A percentile compares a stretch with the other conserved stretches of the same genome.
Conservation (phyloP, 129 eudicot genomes). For the Escallonia rubra region DNA sequence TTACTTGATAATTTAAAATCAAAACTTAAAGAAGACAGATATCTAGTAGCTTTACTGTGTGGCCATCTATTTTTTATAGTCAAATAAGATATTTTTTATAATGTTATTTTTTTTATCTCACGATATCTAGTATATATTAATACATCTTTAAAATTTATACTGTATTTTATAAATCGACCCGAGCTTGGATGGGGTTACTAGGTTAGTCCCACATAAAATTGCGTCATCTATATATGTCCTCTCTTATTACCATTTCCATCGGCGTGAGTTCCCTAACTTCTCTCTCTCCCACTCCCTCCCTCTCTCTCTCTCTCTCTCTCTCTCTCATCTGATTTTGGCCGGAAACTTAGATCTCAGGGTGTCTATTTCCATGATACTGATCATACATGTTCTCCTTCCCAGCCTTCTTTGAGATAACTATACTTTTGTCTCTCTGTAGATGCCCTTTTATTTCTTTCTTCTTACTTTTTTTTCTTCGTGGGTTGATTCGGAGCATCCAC, state of each 20-base stretch:
- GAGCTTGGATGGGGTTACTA: no score
- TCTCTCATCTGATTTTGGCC: not conserved
- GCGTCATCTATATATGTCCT: not conserved
- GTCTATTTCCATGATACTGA: not conserved
- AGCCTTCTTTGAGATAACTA: not conserved
- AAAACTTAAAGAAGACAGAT: no score
- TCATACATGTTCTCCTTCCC: not conserved
- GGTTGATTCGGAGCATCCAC: no score
- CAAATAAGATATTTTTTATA: no score
- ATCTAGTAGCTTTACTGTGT: no score
- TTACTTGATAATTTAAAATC: no score
- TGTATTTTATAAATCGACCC: no score
- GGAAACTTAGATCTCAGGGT: not conserved
- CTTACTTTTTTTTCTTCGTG: not conserved
- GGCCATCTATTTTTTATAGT: no score
- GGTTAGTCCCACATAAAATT: no score
- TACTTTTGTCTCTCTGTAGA: not conserved
- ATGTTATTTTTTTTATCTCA: no score
- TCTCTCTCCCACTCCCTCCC: not conserved
- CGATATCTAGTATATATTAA: no score
- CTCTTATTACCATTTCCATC: not conserved
- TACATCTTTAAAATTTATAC: no score
- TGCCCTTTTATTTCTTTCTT: not conserved
- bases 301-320: not conserved
- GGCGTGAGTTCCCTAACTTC: not conserved